phyloP scores from a whole-genome alignment of 140 eudicot genomes.

The Erigeron philadelphicus region DNA sequence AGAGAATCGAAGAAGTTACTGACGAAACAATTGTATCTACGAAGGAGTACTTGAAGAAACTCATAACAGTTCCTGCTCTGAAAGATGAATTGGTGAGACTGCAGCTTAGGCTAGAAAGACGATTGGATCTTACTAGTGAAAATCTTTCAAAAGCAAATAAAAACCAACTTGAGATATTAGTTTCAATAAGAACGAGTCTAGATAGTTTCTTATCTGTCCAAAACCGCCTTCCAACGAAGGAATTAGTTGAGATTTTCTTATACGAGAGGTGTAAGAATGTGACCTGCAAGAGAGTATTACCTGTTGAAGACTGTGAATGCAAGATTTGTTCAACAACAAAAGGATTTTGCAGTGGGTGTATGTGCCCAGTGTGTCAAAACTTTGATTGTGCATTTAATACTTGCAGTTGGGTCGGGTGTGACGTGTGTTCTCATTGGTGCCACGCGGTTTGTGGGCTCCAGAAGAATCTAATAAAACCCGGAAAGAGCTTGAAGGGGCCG shows the following conservation, averaged over 20 bases:
- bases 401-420: constrained; percentile 94
- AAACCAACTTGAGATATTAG: constrained; percentile 60
- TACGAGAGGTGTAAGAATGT: constrained; percentile 62
- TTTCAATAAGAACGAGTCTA: constrained; percentile 55
- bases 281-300: constrained; percentile 55
- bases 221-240: constrained; percentile 37
- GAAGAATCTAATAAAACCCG: constrained; percentile 58
- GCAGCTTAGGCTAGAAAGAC: constrained; percentile 56
- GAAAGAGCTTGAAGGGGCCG: constrained; percentile 56
- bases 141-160: constrained; percentile 55
- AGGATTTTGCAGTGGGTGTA: constrained; percentile 79
- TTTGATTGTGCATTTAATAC: constrained; percentile 74
- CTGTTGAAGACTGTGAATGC: constrained; percentile 81
- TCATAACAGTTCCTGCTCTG: constrained; percentile 38
- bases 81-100: constrained; percentile 55
- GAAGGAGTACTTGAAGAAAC: constrained; percentile 54
- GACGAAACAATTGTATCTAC: constrained; percentile 54
- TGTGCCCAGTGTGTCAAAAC: constrained; percentile 72
- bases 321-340: constrained; percentile 68
- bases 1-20: constrained; percentile 45
- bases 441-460: constrained; percentile 62
- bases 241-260: constrained; percentile 57
- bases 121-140: constrained; percentile 59
- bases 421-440: constrained; percentile 80
- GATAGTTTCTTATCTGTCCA: constrained; percentile 42